phyloP scores from a whole-genome alignment of 2,329 filamentous ascomycete genomes.

The Curvularia sp. region DNA sequence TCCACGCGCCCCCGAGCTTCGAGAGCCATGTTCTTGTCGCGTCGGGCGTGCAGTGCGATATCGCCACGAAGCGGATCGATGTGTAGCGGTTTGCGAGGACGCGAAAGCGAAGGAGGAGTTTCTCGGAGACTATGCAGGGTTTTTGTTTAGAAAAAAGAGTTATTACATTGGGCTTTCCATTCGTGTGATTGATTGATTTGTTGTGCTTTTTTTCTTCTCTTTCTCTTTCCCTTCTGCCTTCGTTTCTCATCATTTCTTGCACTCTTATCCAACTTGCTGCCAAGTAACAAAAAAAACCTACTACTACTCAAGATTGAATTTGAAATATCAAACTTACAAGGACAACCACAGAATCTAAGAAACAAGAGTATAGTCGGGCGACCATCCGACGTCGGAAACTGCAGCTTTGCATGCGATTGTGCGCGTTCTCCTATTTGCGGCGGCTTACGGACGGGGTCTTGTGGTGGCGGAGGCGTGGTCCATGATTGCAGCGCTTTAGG shows the following conservation, averaged over 20 bases:
- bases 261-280: no score
- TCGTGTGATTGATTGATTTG: not conserved
- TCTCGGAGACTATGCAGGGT: conserved; percentile 42
- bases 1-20: conserved; percentile 65
- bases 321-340: conserved; percentile 34
- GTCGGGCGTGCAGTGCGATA: conserved; percentile 65
- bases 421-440: conserved; percentile 40
- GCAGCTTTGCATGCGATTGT: conserved; percentile 40
- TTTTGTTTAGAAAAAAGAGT: not conserved
- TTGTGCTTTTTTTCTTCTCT: not conserved
- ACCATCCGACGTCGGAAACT: conserved; percentile 41
- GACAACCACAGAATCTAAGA: conserved; percentile 47
- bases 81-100: conserved; percentile 62
- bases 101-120: conserved; percentile 65
- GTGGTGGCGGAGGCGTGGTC: conserved; percentile 41
- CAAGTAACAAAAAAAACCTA: no score
- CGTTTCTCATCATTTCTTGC: no score
- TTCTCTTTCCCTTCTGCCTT: no score
- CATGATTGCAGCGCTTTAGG: conserved; percentile 46
- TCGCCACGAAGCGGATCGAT: conserved; percentile 63
- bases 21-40: conserved; percentile 66
- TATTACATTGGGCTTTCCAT: not conserved
- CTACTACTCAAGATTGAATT: no score
- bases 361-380: conserved; percentile 45
- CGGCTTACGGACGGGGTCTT: conserved; percentile 36